These are phyloP conservation scores for Lasiodiplodia theobromae DNA, from an alignment of 2,329 filamentous ascomycete genomes.

Conservation along the genomic window DNA sequence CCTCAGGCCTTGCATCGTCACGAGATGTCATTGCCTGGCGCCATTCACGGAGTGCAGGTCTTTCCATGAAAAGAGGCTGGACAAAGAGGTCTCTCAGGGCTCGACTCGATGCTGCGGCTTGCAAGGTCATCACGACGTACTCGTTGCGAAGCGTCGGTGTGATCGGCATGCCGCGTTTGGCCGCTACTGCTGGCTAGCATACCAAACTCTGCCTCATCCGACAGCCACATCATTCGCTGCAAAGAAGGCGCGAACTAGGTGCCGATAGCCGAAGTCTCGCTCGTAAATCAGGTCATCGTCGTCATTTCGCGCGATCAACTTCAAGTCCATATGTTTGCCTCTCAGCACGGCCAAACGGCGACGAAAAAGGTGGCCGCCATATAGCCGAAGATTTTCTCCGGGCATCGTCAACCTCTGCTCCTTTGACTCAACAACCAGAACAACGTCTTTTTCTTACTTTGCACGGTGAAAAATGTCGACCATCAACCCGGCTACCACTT, in stretches of 20 bases:
- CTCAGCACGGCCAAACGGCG: conserved; percentile 1
- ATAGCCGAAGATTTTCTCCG: conserved; percentile 24
- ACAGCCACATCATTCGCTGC: not conserved
- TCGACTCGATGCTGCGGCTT: not conserved
- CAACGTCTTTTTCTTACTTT: not conserved
- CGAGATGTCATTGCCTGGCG: not conserved
- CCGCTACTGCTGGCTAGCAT: not conserved
- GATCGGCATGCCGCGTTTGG: not conserved
- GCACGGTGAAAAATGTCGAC: conserved; percentile 36
- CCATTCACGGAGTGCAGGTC: not conserved
- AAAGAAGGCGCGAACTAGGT: not conserved
- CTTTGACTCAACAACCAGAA: conserved; percentile 18
- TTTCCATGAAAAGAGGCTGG: not conserved
- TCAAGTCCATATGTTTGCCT: not conserved
- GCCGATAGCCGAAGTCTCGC: not conserved
- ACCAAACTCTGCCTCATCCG: not conserved
- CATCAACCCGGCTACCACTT: conserved; percentile 7
- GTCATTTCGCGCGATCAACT: not conserved
- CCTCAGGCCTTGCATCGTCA: not conserved
- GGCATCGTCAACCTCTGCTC: not conserved
- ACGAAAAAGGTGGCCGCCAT: conserved; percentile 19
- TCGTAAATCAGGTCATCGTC: not conserved
- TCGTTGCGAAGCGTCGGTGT: not conserved
- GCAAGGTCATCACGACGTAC: not conserved
- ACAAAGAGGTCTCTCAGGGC: not conserved